These are phyloP conservation scores for Saccharomycopsis fermentans DNA, from an alignment of 805 yeast species.

Conservation along the genomic window DNA sequence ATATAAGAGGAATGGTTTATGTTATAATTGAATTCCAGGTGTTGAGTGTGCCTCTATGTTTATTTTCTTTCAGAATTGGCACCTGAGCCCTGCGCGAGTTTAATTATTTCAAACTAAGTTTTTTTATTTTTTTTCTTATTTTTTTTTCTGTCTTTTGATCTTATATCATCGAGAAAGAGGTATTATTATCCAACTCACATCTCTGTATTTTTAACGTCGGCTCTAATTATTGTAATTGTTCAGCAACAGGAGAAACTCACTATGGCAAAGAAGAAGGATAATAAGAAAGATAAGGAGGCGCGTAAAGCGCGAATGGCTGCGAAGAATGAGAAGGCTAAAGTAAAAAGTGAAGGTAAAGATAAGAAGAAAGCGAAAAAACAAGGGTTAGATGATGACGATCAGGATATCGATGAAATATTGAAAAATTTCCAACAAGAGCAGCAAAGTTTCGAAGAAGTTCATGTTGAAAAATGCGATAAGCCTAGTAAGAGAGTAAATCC, in stretches of 20 bases:
- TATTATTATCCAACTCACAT: too few species aligned
- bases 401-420: conserved; percentile 76
- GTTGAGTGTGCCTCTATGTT: too few species aligned
- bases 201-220: too few species aligned
- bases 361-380: conserved; percentile 66
- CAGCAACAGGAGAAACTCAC: neutral
- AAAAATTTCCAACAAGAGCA: conserved; percentile 74
- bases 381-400: conserved; percentile 76
- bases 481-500: conserved; percentile 70
- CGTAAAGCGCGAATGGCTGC: conserved; percentile 82
- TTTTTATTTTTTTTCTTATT: too few species aligned
- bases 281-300: conserved; percentile 80
- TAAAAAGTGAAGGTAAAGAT: conserved; percentile 64
- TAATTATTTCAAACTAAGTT: too few species aligned
- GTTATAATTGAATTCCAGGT: too few species aligned
- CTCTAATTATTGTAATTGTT: neutral
- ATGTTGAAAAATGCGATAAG: conserved; percentile 42
- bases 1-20: too few species aligned
- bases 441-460: conserved; percentile 62
- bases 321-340: conserved; percentile 64
- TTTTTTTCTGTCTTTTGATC: too few species aligned
- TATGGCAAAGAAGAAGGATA: conserved; percentile 80
- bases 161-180: too few species aligned
- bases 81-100: too few species aligned
- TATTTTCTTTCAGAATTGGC: too few species aligned